A percentile compares a stretch with the other conserved stretches of the same genome.
phyloP scores from a whole-genome alignment of 1,284 basidiomycete species.

The Heliocybe sulcata region DNA sequence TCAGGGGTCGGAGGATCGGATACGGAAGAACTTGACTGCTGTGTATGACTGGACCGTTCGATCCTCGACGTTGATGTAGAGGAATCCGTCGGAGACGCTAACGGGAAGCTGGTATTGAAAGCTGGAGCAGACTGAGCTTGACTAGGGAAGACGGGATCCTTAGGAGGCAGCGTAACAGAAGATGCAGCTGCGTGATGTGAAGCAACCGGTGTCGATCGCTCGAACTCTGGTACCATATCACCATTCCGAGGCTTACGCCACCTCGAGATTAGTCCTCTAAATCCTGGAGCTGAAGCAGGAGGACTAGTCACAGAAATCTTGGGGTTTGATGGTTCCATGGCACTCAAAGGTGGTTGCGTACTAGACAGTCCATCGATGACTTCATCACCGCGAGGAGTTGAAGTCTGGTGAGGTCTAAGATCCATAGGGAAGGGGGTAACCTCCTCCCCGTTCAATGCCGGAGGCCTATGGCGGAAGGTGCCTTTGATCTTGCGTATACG shows the following conservation, averaged over 20 bases:
- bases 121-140: constrained; percentile 20
- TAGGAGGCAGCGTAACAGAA: background rate
- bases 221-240: background rate
- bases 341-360: background rate
- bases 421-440: constrained; percentile 36
- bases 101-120: constrained; percentile 8
- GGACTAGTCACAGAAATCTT: background rate
- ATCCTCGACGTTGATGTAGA: background rate
- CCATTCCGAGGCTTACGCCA: background rate
- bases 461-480: constrained; percentile 57
- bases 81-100: constrained; percentile 12
- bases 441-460: constrained; percentile 43
- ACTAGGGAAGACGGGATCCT: background rate
- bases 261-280: background rate
- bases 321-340: background rate
- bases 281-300: background rate
- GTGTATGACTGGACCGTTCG: background rate
- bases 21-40: background rate
- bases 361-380: background rate
- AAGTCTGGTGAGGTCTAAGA: constrained; percentile 26
- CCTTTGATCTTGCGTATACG: constrained; percentile 68
- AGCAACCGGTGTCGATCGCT: background rate
- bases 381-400: constrained; percentile 26
- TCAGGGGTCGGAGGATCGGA: background rate
- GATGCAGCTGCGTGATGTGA: background rate